Evolutionary conservation across 257 asterid species (phyloP).

Genomic region (Solanum tarijense): DNA sequence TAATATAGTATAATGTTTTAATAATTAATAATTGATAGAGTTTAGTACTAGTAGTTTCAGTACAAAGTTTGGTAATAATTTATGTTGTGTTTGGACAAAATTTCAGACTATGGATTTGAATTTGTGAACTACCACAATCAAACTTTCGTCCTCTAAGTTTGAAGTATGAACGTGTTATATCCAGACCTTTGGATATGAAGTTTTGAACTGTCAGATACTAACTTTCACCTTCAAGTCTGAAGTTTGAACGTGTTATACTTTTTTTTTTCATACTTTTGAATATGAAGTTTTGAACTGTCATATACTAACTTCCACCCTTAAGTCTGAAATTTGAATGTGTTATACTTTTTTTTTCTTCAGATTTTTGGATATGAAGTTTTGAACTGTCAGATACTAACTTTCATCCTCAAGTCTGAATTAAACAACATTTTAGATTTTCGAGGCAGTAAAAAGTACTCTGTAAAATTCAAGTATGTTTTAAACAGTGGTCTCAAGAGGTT

Average conservation of each 20-base stretch:
- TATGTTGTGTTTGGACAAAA: neutral
- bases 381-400: no score
- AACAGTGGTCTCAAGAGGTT: neutral
- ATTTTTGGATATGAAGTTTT: neutral
- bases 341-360: no score
- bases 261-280: neutral
- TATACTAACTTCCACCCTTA: no score
- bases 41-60: neutral
- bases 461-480: no score
- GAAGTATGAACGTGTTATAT: neutral
- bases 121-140: neutral
- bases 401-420: no score
- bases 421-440: no score
- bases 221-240: no score
- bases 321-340: no score
- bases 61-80: neutral
- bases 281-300: neutral
- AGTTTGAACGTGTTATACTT: no score
- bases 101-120: neutral
- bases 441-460: neutral
- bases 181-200: no score
- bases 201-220: no score
- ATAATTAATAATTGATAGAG: neutral
- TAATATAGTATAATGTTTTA: neutral
- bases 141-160: neutral